A percentile compares a stretch with the other conserved stretches of the same genome.
Conservation (phyloP, 768 basidiomycete genomes). For the Hydnomerulius pinastri region DNA sequence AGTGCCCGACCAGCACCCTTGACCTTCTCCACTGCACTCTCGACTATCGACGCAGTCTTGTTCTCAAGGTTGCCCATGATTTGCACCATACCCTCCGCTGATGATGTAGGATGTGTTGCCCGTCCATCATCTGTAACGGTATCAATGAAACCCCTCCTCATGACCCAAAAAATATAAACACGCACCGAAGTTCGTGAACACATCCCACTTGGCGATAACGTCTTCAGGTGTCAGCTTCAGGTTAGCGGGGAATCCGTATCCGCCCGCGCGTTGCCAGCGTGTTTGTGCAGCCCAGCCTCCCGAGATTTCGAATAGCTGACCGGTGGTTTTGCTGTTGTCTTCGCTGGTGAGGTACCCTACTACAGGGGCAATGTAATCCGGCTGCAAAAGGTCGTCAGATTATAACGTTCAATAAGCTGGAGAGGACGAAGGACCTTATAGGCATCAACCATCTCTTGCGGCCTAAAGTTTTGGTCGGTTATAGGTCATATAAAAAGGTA, state of each 20-base stretch:
- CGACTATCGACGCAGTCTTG: slow-evolving; percentile 31
- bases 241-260: slow-evolving; percentile 84
- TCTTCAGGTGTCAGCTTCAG: slow-evolving; percentile 78
- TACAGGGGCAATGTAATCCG: slow-evolving; percentile 89
- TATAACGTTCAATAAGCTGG: not conserved
- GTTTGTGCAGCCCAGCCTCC: slow-evolving; percentile 93
- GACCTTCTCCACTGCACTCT: slow-evolving; percentile 47
- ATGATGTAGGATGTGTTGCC: slow-evolving; percentile 76
- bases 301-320: slow-evolving; percentile 79
- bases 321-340: slow-evolving; percentile 73
- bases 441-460: slow-evolving; percentile 83
- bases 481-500: not conserved
- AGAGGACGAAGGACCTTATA: slow-evolving; percentile 61
- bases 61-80: slow-evolving; percentile 63
- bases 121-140: slow-evolving; percentile 65
- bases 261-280: slow-evolving; percentile 90
- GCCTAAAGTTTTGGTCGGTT: slow-evolving; percentile 41
- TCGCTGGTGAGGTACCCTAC: slow-evolving; percentile 88
- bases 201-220: slow-evolving; percentile 75
- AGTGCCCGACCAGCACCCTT: slow-evolving; percentile 42
- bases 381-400: slow-evolving; percentile 41
- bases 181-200: slow-evolving; percentile 83
- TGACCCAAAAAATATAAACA: slow-evolving; percentile 1
- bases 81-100: slow-evolving; percentile 77
- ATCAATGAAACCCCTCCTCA: not conserved